Evolutionary conservation across 306 rosid species (phyloP).

Genomic region (Lathyrus aphaca): DNA sequence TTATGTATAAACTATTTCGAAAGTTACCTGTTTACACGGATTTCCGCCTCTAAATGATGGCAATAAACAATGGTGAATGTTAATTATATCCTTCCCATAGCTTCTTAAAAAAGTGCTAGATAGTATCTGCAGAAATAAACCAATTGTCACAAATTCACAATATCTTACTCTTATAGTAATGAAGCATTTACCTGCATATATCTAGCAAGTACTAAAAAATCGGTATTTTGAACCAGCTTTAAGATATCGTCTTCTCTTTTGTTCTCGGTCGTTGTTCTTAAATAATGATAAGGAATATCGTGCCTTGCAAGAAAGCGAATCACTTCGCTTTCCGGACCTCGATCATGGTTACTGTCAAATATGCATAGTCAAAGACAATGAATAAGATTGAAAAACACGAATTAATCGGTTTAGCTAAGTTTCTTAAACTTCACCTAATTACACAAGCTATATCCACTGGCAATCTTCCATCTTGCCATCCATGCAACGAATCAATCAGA

Average conservation of each 20-base stretch:
- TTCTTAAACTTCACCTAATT: constrained; percentile 62
- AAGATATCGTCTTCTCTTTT: constrained; percentile 83
- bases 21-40: constrained; percentile 82
- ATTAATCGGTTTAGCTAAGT: constrained; percentile 10
- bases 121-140: constrained; percentile 61
- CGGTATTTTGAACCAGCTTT: constrained; percentile 84
- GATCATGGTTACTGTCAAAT: constrained; percentile 70
- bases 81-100: constrained; percentile 85
- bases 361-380: constrained; percentile 16
- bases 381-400: constrained; percentile 1
- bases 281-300: constrained; percentile 74
- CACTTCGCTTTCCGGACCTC: constrained; percentile 89
- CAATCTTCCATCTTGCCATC: constrained; percentile 91
- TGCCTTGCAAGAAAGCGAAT: constrained; percentile 81
- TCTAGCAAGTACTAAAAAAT: constrained; percentile 92
- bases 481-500: constrained; percentile 81
- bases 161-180: constrained; percentile 4
- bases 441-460: constrained; percentile 88
- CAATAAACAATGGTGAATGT: constrained; percentile 94
- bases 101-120: constrained; percentile 69
- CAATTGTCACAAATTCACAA: constrained; percentile 8
- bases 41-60: constrained; percentile 91
- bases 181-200: constrained; percentile 80
- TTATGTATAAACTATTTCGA: neutral
- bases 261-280: constrained; percentile 54